Evolutionary conservation across 2,329 filamentous ascomycete genomes (phyloP).

Genomic region (Colletotrichum trifolii): DNA sequence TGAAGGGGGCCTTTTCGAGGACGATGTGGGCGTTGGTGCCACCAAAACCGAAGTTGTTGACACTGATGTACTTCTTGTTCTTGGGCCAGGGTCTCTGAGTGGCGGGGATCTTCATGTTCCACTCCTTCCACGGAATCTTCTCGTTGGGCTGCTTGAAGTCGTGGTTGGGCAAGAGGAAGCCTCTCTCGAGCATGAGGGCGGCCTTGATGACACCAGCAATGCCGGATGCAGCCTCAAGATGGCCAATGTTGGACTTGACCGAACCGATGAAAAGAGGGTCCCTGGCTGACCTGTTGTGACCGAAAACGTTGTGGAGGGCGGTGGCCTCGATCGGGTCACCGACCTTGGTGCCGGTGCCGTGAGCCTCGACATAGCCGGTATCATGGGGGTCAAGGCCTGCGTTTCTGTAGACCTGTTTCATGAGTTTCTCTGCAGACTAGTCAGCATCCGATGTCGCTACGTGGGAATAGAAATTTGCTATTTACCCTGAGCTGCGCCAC

Average conservation of each 20-base stretch:
- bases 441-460: constrained; percentile 34
- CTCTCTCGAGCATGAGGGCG: constrained; percentile 61
- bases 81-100: constrained; percentile 58
- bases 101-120: constrained; percentile 60
- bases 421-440: constrained; percentile 48
- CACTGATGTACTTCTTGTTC: constrained; percentile 60
- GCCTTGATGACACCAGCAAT: constrained; percentile 64
- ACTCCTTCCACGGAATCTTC: constrained; percentile 60
- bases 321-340: constrained; percentile 67
- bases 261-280: constrained; percentile 58
- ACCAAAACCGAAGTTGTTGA: constrained; percentile 60
- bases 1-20: constrained; percentile 51
- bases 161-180: constrained; percentile 60
- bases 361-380: constrained; percentile 57
- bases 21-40: constrained; percentile 59
- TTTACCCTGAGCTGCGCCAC: constrained; percentile 55
- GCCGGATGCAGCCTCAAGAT: constrained; percentile 63
- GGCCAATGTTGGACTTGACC: constrained; percentile 63
- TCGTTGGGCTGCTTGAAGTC: constrained; percentile 62
- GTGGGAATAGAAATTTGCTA: not conserved
- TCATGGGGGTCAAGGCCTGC: constrained; percentile 42
- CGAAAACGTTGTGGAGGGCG: constrained; percentile 58
- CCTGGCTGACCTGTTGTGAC: constrained; percentile 38
- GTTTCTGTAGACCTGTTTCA: constrained; percentile 50
- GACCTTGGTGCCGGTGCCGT: constrained; percentile 66